Evolutionary conservation across 352 stramenopile species (phyloP), one percentile per base, ranked within the genome.

Genomic region (Phytopythium oedochilum): DNA sequence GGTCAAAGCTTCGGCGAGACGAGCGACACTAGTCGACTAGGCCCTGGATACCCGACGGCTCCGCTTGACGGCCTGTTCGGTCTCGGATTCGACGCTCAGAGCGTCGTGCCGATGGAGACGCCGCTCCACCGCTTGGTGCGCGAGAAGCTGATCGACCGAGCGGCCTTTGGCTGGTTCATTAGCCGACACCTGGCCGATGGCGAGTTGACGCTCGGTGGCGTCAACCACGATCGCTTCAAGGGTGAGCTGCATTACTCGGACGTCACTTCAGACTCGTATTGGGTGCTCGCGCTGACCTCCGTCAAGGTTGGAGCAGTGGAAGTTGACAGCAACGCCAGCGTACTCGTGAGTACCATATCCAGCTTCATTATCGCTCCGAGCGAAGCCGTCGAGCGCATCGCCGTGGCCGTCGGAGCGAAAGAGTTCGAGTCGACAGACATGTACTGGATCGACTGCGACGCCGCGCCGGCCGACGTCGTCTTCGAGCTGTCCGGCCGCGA

Each of bases 11-110:
- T 98, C 63, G 94, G 88, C 12, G 90, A 97, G 64, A 75, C 98
- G 11, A 86, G 91, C 43, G 86, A 98, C 72, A 95, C 89, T 17
- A 94, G 83, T 57, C 88, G 92, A 34, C 73, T 98, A 14, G 96
- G 96, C 5, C 63, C 94, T 6, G 92, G 85, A 5, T 98, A 97
- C 66, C 80, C 73, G 15, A 54, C 97, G 9, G 88, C 87, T 55
- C 94, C 97, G 45, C 98, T 98, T 66, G 96, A 98, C 75, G 96
- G 96, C 40, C 97, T 98, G 59, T 81, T 98, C 47, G 96, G 95
- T 45, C 66, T 98, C 9, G 96, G 81, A 35, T 98, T 98, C 59
- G 83, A 94, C 46, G 71, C 75, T 15, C 89, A 98, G 53, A 88
- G 71, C 31, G 79, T 97, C 29, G 84, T 86, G 48, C 75, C 84